Evolutionary conservation across 169 alveolate species (phyloP).

Genomic region (Cystoisospora suis): DNA sequence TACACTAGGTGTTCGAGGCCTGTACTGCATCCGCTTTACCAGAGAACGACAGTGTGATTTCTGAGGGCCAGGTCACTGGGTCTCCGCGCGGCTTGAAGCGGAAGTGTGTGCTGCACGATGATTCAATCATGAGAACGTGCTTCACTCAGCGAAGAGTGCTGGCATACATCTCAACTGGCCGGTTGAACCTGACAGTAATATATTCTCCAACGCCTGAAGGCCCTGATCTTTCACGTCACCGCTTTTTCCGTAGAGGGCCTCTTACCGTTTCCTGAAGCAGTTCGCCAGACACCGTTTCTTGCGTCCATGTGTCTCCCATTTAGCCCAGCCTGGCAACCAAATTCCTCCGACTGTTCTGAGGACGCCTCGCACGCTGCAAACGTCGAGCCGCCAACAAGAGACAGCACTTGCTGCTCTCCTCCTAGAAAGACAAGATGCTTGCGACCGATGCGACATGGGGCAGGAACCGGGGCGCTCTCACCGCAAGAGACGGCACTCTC

Average conservation of each 20-base stretch:
- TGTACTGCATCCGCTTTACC: background rate
- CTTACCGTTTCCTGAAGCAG: conserved; percentile 47
- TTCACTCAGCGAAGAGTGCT: background rate
- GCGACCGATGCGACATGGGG: no score
- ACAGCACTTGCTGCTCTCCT: conserved; percentile 48
- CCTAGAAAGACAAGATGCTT: conserved; percentile 10
- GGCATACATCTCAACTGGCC: conserved; percentile 51
- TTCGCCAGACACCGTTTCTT: conserved; percentile 52
- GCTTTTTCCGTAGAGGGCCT: background rate
- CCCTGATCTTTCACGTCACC: background rate
- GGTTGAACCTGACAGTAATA: conserved; percentile 33
- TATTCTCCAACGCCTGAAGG: conserved; percentile 57
- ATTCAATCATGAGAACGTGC: background rate
- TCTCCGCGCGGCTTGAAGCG: conserved; percentile 68
- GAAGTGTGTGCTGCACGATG: conserved; percentile 63
- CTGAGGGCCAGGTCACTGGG: conserved; percentile 65
- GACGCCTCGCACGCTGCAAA: conserved; percentile 60
- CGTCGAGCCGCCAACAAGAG: conserved; percentile 58
- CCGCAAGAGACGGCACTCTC: conserved; percentile 27
- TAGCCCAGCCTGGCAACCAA: conserved; percentile 53
- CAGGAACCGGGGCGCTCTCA: background rate
- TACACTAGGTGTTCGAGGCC: background rate
- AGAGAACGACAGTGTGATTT: conserved; percentile 46
- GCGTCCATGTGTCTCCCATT: conserved; percentile 56
- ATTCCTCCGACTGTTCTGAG: conserved; percentile 44